A percentile compares a stretch with the other conserved stretches of the same genome.
phyloP scores from a whole-genome alignment of 768 basidiomycete species.

The Russula abietina region DNA sequence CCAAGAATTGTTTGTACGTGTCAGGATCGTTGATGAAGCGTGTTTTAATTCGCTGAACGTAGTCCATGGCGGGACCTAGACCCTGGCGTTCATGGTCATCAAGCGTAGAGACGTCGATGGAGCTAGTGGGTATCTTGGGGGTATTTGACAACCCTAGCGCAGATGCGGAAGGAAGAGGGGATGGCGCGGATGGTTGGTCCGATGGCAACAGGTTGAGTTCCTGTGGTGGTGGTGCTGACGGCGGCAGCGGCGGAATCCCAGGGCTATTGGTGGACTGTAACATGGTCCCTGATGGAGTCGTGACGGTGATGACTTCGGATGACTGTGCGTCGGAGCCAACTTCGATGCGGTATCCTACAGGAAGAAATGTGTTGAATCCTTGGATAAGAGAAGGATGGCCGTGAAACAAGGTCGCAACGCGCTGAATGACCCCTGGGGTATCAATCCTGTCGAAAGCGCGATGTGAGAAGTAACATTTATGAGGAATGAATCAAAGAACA shows the following conservation, averaged over 20 bases:
- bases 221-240: not conserved
- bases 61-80: conserved; percentile 81
- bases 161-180: conserved; percentile 19
- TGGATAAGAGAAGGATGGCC: conserved; percentile 89
- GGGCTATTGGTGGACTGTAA: conserved; percentile 29
- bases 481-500: not conserved
- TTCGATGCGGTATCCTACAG: conserved; percentile 90
- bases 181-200: conserved; percentile 13
- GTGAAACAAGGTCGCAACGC: conserved; percentile 88
- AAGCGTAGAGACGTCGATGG: conserved; percentile 4
- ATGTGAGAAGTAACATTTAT: not conserved
- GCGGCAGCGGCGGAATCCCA: conserved; percentile 13
- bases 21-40: conserved; percentile 75
- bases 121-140: not conserved
- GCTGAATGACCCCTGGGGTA: conserved; percentile 94
- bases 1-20: conserved; percentile 74
- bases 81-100: conserved; percentile 24
- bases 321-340: conserved; percentile 61
- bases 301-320: conserved; percentile 65
- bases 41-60: conserved; percentile 95
- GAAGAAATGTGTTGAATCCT: conserved; percentile 97
- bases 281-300: conserved; percentile 62
- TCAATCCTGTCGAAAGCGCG: conserved; percentile 61
- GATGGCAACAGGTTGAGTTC: not conserved
- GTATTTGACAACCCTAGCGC: conserved; percentile 14